Evolutionary conservation across 2,329 filamentous ascomycete genomes (phyloP), one percentile per base, ranked within the genome.

Genomic region (Cyanodermella asteris): DNA sequence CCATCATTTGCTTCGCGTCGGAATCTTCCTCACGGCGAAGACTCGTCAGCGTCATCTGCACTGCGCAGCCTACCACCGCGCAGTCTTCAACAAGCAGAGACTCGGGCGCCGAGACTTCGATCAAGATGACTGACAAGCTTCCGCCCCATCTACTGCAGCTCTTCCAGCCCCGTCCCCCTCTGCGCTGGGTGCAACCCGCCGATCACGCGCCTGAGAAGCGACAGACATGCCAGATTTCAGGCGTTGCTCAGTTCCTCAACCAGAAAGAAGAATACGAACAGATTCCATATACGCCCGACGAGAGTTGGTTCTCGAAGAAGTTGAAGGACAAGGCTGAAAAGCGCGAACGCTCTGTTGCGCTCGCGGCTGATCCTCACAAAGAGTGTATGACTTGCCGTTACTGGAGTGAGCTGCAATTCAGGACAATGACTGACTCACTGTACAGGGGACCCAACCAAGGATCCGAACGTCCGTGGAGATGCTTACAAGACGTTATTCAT

Each of bases 401-500:
- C 11, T 23, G 12, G 22, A 16, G 13, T 16, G 16, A 17, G 21
- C 22, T 20, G 12, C 18, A 13, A 24, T 19, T 24, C 8, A 20
- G 24, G 22, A 26, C 18, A 20, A 14, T 13, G 24, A 7, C n/a
- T 10, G 6, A 17, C 18, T n/a, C 11, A 7, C 6, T 16, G 13
- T 10, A 20, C 3, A 16, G 27, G 11, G 29, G 76, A 84, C 34
- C 84, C 87, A 5, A 55, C 59, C 13, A 71, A 87, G 18, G 87
- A 97, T 42, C 65, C 74, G 8, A 87, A 93, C 39, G 73, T 91
- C 36, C 69, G 81, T 35, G 84, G 87, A 28, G 82, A 94, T 53
- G 74, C 84, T 2, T 93, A 87, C 59, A 91, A 78, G 53, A 97
- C 87, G 9, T 59, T 97, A 25, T 90, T 97, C 41, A 76, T 94